A percentile compares a stretch with the other conserved stretches of the same genome.
Conservation (phyloP, 805 yeast species). For the Cyberlindnera mycetangii region DNA sequence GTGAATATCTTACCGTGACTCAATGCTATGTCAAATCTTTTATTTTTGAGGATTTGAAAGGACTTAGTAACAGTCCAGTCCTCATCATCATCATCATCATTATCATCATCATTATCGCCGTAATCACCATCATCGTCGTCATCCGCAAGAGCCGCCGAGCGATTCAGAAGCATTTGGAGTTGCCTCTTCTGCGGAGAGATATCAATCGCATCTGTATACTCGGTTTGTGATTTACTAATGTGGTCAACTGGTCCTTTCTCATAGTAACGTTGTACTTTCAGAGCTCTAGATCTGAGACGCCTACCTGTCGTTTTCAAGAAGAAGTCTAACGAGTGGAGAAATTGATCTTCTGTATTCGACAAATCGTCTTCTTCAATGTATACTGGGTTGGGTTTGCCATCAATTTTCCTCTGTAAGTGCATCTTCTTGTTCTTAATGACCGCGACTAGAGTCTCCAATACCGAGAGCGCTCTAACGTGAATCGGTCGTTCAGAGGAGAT, state of each 20-base stretch:
- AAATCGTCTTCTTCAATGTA: slow-evolving; percentile 15
- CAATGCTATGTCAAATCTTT: slow-evolving; percentile 26
- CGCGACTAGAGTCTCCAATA: slow-evolving; percentile 25
- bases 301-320: slow-evolving; percentile 2
- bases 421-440: slow-evolving; percentile 11
- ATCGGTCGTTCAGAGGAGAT: slow-evolving; percentile 29
- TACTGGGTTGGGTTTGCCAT: neutral
- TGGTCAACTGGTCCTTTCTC: slow-evolving; percentile 7
- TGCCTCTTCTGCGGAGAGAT: slow-evolving; percentile 26
- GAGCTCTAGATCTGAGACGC: slow-evolving; percentile 13
- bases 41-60: slow-evolving; percentile 23
- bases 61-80: slow-evolving; percentile 17
- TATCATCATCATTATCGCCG: slow-evolving; percentile 1
- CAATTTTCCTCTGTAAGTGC: neutral
- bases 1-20: slow-evolving; percentile 25
- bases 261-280: slow-evolving; percentile 13
- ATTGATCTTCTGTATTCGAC: slow-evolving; percentile 11
- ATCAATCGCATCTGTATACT: neutral
- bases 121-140: slow-evolving; percentile 8
- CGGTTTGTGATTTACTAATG: neutral
- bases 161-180: slow-evolving; percentile 12
- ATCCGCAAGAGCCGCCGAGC: neutral
- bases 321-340: slow-evolving; percentile 15
- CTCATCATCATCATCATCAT: slow-evolving; percentile 9
- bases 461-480: slow-evolving; percentile 32